Base-by-base conservation (phyloP, 116 monocot genomes). In the Papilionanthe hybrid region DNA sequence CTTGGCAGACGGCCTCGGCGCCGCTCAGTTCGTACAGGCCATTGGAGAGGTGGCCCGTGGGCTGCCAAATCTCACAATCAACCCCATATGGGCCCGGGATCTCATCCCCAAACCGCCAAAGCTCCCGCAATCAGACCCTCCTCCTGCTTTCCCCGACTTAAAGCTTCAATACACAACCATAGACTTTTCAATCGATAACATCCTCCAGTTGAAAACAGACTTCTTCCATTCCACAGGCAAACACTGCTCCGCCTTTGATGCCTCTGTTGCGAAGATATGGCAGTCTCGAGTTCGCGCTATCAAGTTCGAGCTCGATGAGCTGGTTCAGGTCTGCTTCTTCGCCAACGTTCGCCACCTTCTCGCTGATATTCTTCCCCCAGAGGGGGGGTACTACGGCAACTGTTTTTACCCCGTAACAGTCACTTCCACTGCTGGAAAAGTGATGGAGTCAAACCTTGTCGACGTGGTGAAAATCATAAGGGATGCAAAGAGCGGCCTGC, bases 1-100 rank as follows among this genome's bases (percentile, higher is more conserved):
- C 28, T 69, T 87, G 9, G 90, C 90, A 28, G 90, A 90, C 66
- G 89, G 89, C 15, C 82, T 86, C 4, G 89, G 89, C 7, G 86
- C 84, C 6, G 89, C 74, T 5, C 89, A 90, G 45, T 78, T 87
- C 80, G 73, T 90, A 60, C 85, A 80, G 28, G 90, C 90, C 56
- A 72, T 90, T 45, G 87, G 67, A 4, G 90, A 84, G 22, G 23
- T 83, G 18, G 84, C 87, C 23, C 86, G 90, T 0, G 37, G 37
- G 37, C 1, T 37, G 37, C 37, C 37, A 37, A 37, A 37, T 3
- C 37, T 37, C 37, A 37, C 37, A 0, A 37, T 37, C 37, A 37
- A 37, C 37, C 37, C 37, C 37, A 37, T 37, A 1, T 37, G 37
- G 37, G 37, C 3, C 4, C 37, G 37, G 1, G 3, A 72, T 1